Base-by-base conservation (phyloP, 2,329 filamentous ascomycete genomes). In the Blastomyces parvus region DNA sequence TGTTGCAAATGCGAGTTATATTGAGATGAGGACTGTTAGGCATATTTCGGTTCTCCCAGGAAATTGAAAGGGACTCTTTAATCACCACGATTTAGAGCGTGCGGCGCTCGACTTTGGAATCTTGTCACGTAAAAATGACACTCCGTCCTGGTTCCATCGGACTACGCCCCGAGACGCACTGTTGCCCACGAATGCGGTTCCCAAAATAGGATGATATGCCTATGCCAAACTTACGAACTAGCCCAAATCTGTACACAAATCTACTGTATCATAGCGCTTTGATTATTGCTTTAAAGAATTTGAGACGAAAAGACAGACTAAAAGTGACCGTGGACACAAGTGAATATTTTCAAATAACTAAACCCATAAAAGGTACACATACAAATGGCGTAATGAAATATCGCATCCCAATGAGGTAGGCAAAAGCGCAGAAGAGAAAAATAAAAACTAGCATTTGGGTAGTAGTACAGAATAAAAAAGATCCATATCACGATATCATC, bases 381-480 rank as follows among this genome's bases (percentile, higher is more conserved):
- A 56, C 17, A 53, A 27, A 56, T 55, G 53, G 53, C 38, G 42
- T 58, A 38, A 56, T 14, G 3, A 17, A 52, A 30, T 50, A 22
- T 6, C 36, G 22, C 22, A 30, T 25, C 53, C 30, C 30, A 55
- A 17, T 22, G 48, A 36, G 5, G 17, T 8, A 46, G 46, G 46
- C 30, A 55, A 55, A 40, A 3, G 25, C 33, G 22, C 1, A 36
- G 14, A 13, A 40, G 40, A 53, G 40, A 60, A 63, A 61, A 36
- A 59, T 40, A 36, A 56, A 27, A 52, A 13, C 25, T 30, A 27
- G 22, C 48, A 7, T 19, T 52, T 5, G 36, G 60, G 38, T 52
- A 63, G 27, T 44, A 30, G 46, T 59, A 60, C 48, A 56, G 8
- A 19, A 30, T 52, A 50, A 44, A 52, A 50, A 19, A 40, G 33